A percentile compares a stretch with the other conserved stretches of the same genome.
phyloP scores from a whole-genome alignment of 139 green algal species.

The Nannochloris sp. region DNA sequence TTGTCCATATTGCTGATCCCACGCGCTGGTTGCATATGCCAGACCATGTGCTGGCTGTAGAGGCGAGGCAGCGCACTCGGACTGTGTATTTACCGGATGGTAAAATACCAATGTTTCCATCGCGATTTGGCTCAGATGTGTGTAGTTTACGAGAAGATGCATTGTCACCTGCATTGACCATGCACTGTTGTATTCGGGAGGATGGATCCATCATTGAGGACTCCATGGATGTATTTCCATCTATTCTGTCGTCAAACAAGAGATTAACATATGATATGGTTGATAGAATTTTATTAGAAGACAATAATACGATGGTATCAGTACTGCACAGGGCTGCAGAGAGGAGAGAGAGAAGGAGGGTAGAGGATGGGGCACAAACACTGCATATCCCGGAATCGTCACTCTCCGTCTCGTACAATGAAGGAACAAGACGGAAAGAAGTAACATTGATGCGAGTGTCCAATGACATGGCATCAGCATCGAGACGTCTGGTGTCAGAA shows the following conservation, averaged over 20 bases:
- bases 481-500: slow-evolving; percentile 52
- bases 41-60: slow-evolving; percentile 35
- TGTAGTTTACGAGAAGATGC: slow-evolving; percentile 57
- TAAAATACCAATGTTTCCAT: slow-evolving; percentile 75
- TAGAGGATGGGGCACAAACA: slow-evolving; percentile 38
- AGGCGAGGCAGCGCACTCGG: slow-evolving; percentile 43
- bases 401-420: slow-evolving; percentile 26
- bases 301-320: background rate
- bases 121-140: slow-evolving; percentile 50
- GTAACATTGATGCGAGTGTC: background rate
- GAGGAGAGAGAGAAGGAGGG: slow-evolving; percentile 28
- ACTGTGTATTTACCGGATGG: slow-evolving; percentile 77
- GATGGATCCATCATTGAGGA: slow-evolving; percentile 44
- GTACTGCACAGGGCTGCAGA: slow-evolving; percentile 20
- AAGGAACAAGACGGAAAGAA: background rate
- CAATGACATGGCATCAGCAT: background rate
- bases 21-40: slow-evolving; percentile 37
- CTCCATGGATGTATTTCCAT: slow-evolving; percentile 33
- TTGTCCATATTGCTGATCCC: slow-evolving; percentile 87
- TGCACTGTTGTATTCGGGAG: slow-evolving; percentile 37
- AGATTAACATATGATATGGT: slow-evolving; percentile 68
- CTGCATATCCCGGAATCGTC: slow-evolving; percentile 54
- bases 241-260: slow-evolving; percentile 33
- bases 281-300: slow-evolving; percentile 46
- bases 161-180: slow-evolving; percentile 36